Conservation (phyloP, 2,329 filamentous ascomycete species). For the Lomentospora prolificans region DNA sequence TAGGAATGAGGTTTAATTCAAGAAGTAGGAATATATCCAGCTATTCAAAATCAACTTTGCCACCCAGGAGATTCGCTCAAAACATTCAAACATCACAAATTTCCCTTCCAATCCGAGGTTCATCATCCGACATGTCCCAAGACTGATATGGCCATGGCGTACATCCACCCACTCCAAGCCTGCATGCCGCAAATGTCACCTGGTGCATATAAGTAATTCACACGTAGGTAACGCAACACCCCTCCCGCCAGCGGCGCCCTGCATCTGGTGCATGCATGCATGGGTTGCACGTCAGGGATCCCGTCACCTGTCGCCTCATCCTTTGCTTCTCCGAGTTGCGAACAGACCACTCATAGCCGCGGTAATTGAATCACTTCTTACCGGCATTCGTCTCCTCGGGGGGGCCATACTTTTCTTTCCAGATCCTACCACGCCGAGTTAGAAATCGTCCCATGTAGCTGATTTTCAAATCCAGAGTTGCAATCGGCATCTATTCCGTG, state of each 20-base stretch:
- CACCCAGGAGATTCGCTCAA: too few species aligned
- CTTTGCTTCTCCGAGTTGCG: background rate
- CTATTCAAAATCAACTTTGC: too few species aligned
- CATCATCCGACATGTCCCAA: too few species aligned
- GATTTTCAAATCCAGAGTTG: background rate
- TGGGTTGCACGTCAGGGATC: background rate
- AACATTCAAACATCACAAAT: too few species aligned
- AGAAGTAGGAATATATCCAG: too few species aligned
- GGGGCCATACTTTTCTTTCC: conserved; percentile 88
- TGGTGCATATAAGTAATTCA: too few species aligned
- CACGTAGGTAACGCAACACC: too few species aligned
- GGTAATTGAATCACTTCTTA: conserved; percentile 27
- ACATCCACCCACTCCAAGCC: background rate
- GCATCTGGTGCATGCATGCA: background rate
- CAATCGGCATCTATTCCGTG: background rate
- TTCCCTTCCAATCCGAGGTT: too few species aligned
- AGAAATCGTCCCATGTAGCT: conserved; percentile 3
- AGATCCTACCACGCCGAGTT: conserved; percentile 57
- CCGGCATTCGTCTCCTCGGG: conserved; percentile 19
- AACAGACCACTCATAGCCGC: too few species aligned
- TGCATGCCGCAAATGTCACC: background rate
- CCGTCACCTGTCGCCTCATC: background rate
- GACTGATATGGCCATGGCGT: too few species aligned
- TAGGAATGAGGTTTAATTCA: too few species aligned
- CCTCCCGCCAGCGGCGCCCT: too few species aligned